These are phyloP conservation scores for Boletus fagicola DNA, from an alignment of 768 basidiomycete genomes.

Conservation along the genomic window DNA sequence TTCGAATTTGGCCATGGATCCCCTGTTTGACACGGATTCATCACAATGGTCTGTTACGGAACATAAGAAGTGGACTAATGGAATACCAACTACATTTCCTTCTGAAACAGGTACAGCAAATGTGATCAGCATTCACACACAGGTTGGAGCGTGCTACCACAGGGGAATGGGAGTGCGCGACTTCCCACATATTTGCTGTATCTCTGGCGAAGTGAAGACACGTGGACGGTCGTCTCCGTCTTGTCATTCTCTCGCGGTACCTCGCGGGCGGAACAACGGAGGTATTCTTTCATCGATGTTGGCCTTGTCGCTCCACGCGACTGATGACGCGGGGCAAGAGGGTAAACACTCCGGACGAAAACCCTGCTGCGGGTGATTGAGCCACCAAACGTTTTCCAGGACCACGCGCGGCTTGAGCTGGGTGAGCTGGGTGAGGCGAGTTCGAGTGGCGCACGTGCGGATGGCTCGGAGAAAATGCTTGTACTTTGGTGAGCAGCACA, in stretches of 20 bases:
- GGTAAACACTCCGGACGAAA: neutral
- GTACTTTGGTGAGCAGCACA: neutral
- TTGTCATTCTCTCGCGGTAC: neutral
- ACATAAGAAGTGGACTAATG: neutral
- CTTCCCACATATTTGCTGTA: neutral
- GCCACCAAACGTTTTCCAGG: neutral
- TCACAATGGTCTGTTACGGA: too few species aligned
- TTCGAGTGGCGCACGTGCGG: neutral
- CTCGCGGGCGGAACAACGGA: neutral
- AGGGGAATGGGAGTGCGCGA: neutral
- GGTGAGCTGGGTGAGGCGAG: neutral
- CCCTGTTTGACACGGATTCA: too few species aligned
- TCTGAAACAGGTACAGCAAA: neutral
- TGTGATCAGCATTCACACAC: neutral
- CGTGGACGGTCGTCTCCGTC: neutral
- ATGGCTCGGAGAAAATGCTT: neutral
- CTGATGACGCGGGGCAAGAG: neutral
- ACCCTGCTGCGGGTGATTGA: neutral
- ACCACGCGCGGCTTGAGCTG: neutral
- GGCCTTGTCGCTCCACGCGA: neutral
- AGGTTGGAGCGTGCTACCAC: neutral
- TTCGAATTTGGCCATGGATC: too few species aligned
- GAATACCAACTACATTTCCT: neutral
- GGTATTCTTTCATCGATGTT: neutral
- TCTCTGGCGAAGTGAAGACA: neutral